Percentiles rank a stretch among this genome's conserved stretches.
Conservation (phyloP, 1,284 basidiomycete genomes). For the Ceratobasidium sp. region DNA sequence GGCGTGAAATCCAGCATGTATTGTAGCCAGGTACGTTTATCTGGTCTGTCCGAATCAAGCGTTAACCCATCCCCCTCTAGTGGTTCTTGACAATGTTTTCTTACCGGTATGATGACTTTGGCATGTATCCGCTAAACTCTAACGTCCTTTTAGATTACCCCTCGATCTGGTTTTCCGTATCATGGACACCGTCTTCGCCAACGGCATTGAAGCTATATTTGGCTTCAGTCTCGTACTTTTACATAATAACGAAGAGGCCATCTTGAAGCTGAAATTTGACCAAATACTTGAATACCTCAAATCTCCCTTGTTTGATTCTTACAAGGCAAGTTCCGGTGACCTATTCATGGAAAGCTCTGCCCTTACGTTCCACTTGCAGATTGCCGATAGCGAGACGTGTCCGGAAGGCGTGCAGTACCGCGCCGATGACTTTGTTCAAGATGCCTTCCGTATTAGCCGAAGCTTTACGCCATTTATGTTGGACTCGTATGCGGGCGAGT, state of each 20-base stretch:
- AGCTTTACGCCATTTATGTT: constrained; percentile 92
- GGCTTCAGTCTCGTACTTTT: constrained; percentile 91
- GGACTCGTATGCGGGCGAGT: constrained; percentile 88
- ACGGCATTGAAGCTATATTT: constrained; percentile 96
- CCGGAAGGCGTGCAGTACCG: constrained; percentile 60
- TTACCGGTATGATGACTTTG: constrained; percentile 70
- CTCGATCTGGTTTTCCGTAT: constrained; percentile 94
- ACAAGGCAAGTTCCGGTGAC: constrained; percentile 62
- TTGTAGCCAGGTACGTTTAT: constrained; percentile 59
- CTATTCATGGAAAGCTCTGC: neutral
- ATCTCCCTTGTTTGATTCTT: constrained; percentile 81
- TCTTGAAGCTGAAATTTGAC: constrained; percentile 87
- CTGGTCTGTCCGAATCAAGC: neutral
- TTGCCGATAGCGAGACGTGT: constrained; percentile 49
- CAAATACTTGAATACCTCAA: constrained; percentile 86
- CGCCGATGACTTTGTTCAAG: constrained; percentile 84
- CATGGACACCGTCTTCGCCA: constrained; percentile 94
- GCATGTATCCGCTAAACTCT: constrained; percentile 15
- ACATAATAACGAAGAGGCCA: constrained; percentile 84
- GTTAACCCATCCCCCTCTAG: constrained; percentile 60
- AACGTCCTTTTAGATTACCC: constrained; percentile 77
- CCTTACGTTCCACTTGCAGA: constrained; percentile 24
- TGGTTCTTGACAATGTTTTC: constrained; percentile 99
- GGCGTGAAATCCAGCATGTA: constrained; percentile 98
- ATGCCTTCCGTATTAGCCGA: constrained; percentile 73